Conservation (phyloP, 371 early-diverging fungal genomes). For the Mucor piriformis region DNA sequence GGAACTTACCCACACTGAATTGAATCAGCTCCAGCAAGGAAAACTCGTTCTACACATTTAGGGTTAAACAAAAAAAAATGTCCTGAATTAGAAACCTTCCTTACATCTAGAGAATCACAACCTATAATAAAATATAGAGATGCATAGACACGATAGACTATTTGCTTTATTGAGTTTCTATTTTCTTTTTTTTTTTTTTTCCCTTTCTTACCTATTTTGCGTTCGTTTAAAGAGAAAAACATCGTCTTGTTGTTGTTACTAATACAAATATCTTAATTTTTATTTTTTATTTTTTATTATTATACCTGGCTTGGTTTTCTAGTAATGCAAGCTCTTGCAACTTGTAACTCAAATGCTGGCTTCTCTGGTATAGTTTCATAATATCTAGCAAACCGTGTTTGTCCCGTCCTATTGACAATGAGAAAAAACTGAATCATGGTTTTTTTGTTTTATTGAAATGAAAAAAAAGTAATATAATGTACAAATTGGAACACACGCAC, state of each 20-base stretch:
- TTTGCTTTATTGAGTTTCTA: not conserved
- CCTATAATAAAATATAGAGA: slow-evolving; percentile 52
- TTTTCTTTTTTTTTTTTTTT: not conserved
- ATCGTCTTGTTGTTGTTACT: slow-evolving; percentile 9
- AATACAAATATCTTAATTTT: not conserved
- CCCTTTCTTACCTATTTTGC: slow-evolving; percentile 30
- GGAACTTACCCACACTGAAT: slow-evolving; percentile 51
- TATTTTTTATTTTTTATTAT: not conserved
- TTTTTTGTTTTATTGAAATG: not conserved
- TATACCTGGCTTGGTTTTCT: slow-evolving; percentile 37
- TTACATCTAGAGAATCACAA: slow-evolving; percentile 35
- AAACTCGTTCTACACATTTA: slow-evolving; percentile 53
- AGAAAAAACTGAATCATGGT: slow-evolving; percentile 45
- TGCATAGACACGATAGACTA: slow-evolving; percentile 45
- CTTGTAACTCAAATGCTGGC: slow-evolving; percentile 35
- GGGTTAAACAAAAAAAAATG: not conserved
- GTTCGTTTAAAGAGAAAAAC: slow-evolving; percentile 19
- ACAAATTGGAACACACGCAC: not conserved
- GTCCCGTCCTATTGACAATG: slow-evolving; percentile 47
- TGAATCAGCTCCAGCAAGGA: slow-evolving; percentile 51
- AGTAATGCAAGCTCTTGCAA: slow-evolving; percentile 38
- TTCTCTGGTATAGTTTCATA: slow-evolving; percentile 23
- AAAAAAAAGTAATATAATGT: not conserved
- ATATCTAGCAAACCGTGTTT: slow-evolving; percentile 50
- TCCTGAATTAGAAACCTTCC: not conserved